Evolutionary conservation across 2,329 filamentous ascomycete species (phyloP), one percentile per base, ranked within the genome.

Genomic region (Tolypocladium paradoxum): DNA sequence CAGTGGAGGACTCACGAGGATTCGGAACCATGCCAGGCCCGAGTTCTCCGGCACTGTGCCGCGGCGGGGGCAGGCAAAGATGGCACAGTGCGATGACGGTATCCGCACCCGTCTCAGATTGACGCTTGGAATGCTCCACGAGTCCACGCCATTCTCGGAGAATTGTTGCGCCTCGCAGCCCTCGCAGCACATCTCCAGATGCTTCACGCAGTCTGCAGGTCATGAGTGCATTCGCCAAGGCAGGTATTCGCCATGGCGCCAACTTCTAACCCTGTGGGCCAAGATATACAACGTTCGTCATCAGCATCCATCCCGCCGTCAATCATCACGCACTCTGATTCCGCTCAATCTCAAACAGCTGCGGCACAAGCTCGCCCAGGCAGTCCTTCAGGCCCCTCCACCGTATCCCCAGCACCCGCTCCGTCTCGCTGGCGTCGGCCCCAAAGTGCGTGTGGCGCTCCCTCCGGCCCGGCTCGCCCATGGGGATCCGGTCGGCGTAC

Each of bases 311-410:
- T 11, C 29, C 38, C 14, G 22, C 20, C 11, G 1, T 11, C 18
- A 22, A 14, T 22, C 4, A 16, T 4, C 9, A 14, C 14, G n/a
- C 22, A 9, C 7, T 1, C 34, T 29, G 22, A 18, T 11, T 34
- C 8, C 56, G 52, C 49, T 60, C 57, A 51, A 61, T 57, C 29
- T 61, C 60, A 33, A 60, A 63, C 4, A 67, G 53, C 53, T 68
- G 65, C 31, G 65, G 64, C 49, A 81, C 70, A 5, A 76, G 70
- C 58, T 81, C 79, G 9, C 70, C 67, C 40, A 82, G 73, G 34
- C 67, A 72, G 52, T 79, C 68, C 53, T 79, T 73, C 31, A 83
- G 62, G 0, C 62, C 64, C 57, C 66, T 74, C 65, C 75, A 82
- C 57, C 76, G 69, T 38, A 81, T 61, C 3, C 76, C 77, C 38